Evolutionary conservation across 805 yeast species (phyloP), one percentile per base, ranked within the genome.

Genomic region (Yamadazyma paraphyllophila): DNA sequence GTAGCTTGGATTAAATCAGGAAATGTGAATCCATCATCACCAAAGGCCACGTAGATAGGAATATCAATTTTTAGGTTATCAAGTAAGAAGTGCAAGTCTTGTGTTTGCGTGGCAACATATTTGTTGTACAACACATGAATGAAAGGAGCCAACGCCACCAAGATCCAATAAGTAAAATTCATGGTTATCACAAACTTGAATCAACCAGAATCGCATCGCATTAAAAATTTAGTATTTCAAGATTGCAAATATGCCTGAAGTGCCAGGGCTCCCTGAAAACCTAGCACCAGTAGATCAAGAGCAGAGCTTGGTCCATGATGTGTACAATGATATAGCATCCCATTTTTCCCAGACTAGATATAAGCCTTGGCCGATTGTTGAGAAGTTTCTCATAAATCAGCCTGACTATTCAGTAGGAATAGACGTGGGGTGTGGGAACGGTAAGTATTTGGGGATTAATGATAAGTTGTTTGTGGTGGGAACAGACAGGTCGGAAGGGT

Each of bases 351-450:
- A 85, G 54, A 94, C 99, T 0, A 66, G 99, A 39, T 94, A 91
- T 67, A 92, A 87, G 69, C 97, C 98, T 24, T 94, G 99, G 99
- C 98, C 98, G 7, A 82, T 90, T 15, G 99, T 94, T 20, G 88
- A 87, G 42, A 63, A 74, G 48, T 94, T 85, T 59, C 65, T 94
- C 37, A 59, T 55, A 9, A 54, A 63, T 1, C 77, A 79, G 55
- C 48, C 60, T 0, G 66, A 67, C 5, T 85, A 88, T 36, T 67
- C 83, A 1, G 50, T 92, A 0, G 99, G 99, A 1, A 73, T 90
- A 25, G 99, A 94, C 66, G 88, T 92, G 15, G 99, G 99, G 0
- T 92, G 98, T 63, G 99, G 99, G 2, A 94, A 94, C 62, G 99
- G 99, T 2, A 94, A 94, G 60, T 94, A 94, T 60, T 63, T 92